Conservation (phyloP, 1,284 basidiomycete genomes). For the Salmacisia buchloeana region DNA sequence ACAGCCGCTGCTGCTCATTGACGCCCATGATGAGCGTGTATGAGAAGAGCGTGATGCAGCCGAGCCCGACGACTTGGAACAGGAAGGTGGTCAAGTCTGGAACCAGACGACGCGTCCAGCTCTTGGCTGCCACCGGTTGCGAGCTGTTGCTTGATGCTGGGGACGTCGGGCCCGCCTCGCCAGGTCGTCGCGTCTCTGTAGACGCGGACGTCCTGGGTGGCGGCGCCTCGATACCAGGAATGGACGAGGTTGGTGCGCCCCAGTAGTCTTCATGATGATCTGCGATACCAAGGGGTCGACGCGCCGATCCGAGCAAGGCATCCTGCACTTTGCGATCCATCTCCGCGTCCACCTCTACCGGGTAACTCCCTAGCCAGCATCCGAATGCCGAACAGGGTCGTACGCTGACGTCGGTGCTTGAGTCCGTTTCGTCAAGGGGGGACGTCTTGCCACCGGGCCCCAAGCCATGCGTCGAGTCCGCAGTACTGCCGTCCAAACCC, state of each 20-base stretch:
- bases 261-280: constrained; percentile 8
- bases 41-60: constrained; percentile 26
- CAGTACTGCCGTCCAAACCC: neutral
- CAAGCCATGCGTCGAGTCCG: too few species aligned
- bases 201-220: neutral
- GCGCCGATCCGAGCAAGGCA: constrained; percentile 12
- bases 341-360: constrained; percentile 16
- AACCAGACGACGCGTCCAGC: neutral
- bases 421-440: too few species aligned
- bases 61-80: constrained; percentile 24
- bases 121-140: neutral
- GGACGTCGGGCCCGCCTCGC: too few species aligned
- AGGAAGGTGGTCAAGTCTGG: constrained; percentile 12
- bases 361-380: constrained; percentile 39
- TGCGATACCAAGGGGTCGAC: constrained; percentile 7
- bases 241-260: neutral
- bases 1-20: constrained; percentile 25
- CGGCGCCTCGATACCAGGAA: neutral
- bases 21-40: constrained; percentile 30
- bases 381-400: constrained; percentile 28
- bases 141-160: neutral
- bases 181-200: too few species aligned
- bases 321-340: constrained; percentile 21
- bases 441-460: too few species aligned
- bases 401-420: constrained; percentile 1